Base-by-base conservation (phyloP, 257 asterid genomes). In the Lithospermum erythrorhizon region DNA sequence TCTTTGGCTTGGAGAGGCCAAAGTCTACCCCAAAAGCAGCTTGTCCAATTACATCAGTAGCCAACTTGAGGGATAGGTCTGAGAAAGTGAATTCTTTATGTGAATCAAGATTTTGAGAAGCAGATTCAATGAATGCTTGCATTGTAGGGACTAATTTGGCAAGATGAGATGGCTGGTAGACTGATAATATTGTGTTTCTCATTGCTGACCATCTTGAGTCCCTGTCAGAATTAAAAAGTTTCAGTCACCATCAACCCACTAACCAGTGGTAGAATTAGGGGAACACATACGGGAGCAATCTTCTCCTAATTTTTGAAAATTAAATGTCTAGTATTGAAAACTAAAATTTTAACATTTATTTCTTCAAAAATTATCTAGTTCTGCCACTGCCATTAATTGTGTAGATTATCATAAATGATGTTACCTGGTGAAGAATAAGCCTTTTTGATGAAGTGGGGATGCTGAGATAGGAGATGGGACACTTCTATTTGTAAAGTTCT, bases 1-100 rank as follows among this genome's bases (percentile, higher is more conserved):
- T 20, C 56, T 76, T 69, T n/a, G 81, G 76, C 68, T 78, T 86
- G 9, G 97, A 93, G 20, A 93, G 94, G 67, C 87, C 84, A 57
- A 93, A 93, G 72, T 93, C 87, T 19, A 85, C 95, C 2, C 99
- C 97, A 30, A 93, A 93, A 13, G 99, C 95, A 47, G 96, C 96
- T 65, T 86, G 82, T 48, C 97, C 96, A 17, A 93, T 86, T 18
- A 93, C 87, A 59, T 93, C 97, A 0, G 95, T 89, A 55, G 97
- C 99, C 67, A 89, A 49, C 58, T 81, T 89, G 63, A 93, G 88
- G 62, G 99, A 82, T 20, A 93, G 78, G 7, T 93, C 91, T 30
- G 99, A 89, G 30, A 93, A 86, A 5, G 78, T 75, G 65, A 89
- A 13, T 14, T 83, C 89, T 61, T 64, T 73, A 51, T 73, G 66